These are phyloP conservation scores for Candida multigemmis DNA, from an alignment of 805 yeast species.

Conservation along the genomic window DNA sequence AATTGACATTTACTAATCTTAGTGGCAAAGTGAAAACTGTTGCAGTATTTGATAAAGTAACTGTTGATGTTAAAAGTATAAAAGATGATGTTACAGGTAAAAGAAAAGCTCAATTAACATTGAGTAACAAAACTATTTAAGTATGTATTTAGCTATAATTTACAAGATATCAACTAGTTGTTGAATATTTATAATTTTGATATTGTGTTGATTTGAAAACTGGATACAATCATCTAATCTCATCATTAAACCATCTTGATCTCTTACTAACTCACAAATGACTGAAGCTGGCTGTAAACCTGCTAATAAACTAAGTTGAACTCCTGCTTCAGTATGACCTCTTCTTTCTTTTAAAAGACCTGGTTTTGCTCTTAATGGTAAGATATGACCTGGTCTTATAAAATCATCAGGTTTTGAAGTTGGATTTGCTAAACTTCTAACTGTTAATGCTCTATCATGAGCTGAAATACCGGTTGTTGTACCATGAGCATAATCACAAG, in stretches of 20 bases:
- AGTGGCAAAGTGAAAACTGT: slow-evolving; percentile 39
- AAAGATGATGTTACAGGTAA: slow-evolving; percentile 86
- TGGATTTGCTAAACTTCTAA: slow-evolving; percentile 58
- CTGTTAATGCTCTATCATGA: slow-evolving; percentile 84
- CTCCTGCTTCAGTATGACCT: slow-evolving; percentile 98
- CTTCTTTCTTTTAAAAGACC: slow-evolving; percentile 75
- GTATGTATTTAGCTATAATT: background rate
- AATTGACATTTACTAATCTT: slow-evolving; percentile 47
- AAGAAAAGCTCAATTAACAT: slow-evolving; percentile 74
- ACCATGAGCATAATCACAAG: slow-evolving; percentile 78
- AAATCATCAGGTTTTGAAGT: slow-evolving; percentile 52
- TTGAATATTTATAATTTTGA: slow-evolving; percentile 75
- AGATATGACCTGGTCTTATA: slow-evolving; percentile 87
- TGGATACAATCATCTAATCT: slow-evolving; percentile 76
- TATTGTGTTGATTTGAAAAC: slow-evolving; percentile 52
- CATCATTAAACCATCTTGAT: slow-evolving; percentile 93
- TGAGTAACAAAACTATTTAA: slow-evolving; percentile 25
- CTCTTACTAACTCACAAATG: slow-evolving; percentile 89
- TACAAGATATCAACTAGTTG: slow-evolving; percentile 40
- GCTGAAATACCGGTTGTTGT: slow-evolving; percentile 98
- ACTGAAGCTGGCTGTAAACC: slow-evolving; percentile 82
- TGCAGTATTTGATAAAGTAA: slow-evolving; percentile 76
- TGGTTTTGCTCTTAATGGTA: slow-evolving; percentile 85
- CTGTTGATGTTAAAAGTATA: slow-evolving; percentile 73
- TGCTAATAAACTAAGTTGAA: slow-evolving; percentile 71